A percentile compares a stretch with the other conserved stretches of the same genome.
phyloP scores from a whole-genome alignment of 1,284 basidiomycete genomes.

The Singerocomus rubriflavus region DNA sequence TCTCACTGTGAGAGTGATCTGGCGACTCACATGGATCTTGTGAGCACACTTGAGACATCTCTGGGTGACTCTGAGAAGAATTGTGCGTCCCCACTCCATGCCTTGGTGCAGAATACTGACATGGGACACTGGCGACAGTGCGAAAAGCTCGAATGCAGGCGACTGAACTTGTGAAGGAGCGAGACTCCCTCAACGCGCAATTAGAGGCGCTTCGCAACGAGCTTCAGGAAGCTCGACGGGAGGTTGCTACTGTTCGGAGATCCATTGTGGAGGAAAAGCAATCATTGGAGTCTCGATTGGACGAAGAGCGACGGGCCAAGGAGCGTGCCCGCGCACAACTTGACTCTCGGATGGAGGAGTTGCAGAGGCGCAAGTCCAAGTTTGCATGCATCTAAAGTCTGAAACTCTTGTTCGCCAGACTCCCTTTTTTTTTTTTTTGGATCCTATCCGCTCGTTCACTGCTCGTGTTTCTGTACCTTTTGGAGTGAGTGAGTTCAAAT shows the following conservation, averaged over 20 bases:
- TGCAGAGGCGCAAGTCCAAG: slow-evolving; percentile 79
- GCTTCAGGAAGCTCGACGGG: slow-evolving; percentile 70
- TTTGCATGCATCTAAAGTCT: slow-evolving; percentile 66
- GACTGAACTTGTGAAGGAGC: slow-evolving; percentile 80
- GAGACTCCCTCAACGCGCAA: slow-evolving; percentile 68
- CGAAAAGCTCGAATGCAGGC: slow-evolving; percentile 89
- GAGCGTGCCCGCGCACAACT: slow-evolving; percentile 81
- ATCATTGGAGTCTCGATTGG: slow-evolving; percentile 72
- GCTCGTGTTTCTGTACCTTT: slow-evolving; percentile 28
- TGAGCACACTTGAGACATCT: slow-evolving; percentile 77
- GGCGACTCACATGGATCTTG: slow-evolving; percentile 89
- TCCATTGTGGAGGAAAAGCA: slow-evolving; percentile 84
- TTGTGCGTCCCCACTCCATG: slow-evolving; percentile 48
- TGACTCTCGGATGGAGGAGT: slow-evolving; percentile 80
- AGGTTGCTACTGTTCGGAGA: slow-evolving; percentile 72
- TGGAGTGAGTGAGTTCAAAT: slow-evolving; percentile 24
- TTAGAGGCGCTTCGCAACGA: slow-evolving; percentile 66
- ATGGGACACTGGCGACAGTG: slow-evolving; percentile 44
- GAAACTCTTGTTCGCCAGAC: slow-evolving; percentile 2
- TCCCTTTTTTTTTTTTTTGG: slow-evolving; percentile 2
- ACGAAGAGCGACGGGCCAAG: slow-evolving; percentile 80
- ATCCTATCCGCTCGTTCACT: slow-evolving; percentile 16
- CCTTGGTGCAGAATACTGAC: slow-evolving; percentile 19
- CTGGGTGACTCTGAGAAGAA: slow-evolving; percentile 89
- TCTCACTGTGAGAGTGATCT: slow-evolving; percentile 88